Evolutionary conservation across 805 yeast genomes (phyloP).

Genomic region (Sugiyamaella qingdaonensis): DNA sequence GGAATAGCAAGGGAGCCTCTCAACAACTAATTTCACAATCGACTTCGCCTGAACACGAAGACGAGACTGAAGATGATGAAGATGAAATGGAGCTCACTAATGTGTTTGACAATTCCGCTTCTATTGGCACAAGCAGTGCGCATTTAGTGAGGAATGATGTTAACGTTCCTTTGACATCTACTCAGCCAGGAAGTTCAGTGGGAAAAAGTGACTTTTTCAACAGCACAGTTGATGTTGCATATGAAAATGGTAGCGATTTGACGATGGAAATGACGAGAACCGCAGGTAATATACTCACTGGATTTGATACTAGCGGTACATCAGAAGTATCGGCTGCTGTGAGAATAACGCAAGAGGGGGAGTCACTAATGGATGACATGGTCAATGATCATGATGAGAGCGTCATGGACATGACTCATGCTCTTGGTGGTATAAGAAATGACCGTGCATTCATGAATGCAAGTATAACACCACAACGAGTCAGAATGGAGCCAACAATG

Average conservation of each 20-base stretch:
- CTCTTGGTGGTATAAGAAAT: slow-evolving; percentile 3
- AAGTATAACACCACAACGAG: too few species aligned
- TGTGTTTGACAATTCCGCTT: slow-evolving; percentile 1
- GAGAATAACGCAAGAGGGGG: too few species aligned
- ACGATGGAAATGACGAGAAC: slow-evolving; percentile 21
- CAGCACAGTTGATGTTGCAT: not conserved
- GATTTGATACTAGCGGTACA: too few species aligned
- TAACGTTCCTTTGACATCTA: too few species aligned
- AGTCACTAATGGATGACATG: too few species aligned
- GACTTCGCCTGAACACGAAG: not conserved
- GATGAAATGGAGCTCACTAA: slow-evolving; percentile 9
- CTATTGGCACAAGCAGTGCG: too few species aligned
- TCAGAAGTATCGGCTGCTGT: too few species aligned
- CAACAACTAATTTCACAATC: not conserved
- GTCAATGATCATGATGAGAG: slow-evolving; percentile 13
- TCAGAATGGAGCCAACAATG: not conserved
- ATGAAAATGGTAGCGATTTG: slow-evolving; percentile 9
- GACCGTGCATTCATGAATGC: not conserved
- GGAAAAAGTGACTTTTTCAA: too few species aligned
- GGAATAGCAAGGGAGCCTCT: not conserved
- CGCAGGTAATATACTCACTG: slow-evolving; percentile 1
- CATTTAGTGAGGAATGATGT: too few species aligned
- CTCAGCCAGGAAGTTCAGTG: too few species aligned
- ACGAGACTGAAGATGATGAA: not conserved
- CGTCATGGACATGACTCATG: slow-evolving; percentile 15